Evolutionary conservation across 2,329 filamentous ascomycete genomes (phyloP), one percentile per base, ranked within the genome.

Genomic region (Neofusicoccum ribis): DNA sequence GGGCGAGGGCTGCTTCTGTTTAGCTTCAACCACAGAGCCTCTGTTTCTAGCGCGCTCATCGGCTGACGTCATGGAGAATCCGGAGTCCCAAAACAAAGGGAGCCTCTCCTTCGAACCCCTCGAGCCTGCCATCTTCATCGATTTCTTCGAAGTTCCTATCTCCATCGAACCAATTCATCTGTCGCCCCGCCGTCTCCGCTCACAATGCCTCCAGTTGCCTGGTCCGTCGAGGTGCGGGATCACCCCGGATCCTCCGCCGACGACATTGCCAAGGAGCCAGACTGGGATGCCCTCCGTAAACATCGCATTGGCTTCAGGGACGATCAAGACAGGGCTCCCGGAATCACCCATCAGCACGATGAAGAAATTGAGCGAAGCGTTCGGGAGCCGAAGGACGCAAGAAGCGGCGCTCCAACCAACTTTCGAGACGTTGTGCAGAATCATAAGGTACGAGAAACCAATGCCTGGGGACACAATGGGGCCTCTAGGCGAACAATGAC

Each of bases 221-320:
- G 74, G 72, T 65, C 66, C 23, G 70, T 74, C 39, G 67, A 61
- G 27, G 72, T 72, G 2, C 70, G 69, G n/a, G 49, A 73, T 43
- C 79, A 80, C 68, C 77, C 77, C 0, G 80, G 80, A 5, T 81
- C 79, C 0, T 72, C 76, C 0, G 68, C 67, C 4, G 67, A 76
- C 31, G 81, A 81, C 12, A 80, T 83, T 37, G 71, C 72, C 15
- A 70, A 77, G 5, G 81, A 83, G 68, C 80, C 80, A 1, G 72
- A 81, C 50, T 83, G 81, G 81, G 68, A 67, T 14, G 66, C 67
- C 0, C 72, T 72, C 1, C 78, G 79, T 66, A 70, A 75, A 15
- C 78, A 82, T 63, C 76, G 76, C 5, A 71, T 81, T 44, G 80
- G 81, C 1, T 79, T 73, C 69, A 73, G 71, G 46, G 78, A 81